Evolutionary conservation across 2,329 filamentous ascomycete genomes (phyloP), one percentile per base, ranked within the genome.

Genomic region (Venturia pyrina): DNA sequence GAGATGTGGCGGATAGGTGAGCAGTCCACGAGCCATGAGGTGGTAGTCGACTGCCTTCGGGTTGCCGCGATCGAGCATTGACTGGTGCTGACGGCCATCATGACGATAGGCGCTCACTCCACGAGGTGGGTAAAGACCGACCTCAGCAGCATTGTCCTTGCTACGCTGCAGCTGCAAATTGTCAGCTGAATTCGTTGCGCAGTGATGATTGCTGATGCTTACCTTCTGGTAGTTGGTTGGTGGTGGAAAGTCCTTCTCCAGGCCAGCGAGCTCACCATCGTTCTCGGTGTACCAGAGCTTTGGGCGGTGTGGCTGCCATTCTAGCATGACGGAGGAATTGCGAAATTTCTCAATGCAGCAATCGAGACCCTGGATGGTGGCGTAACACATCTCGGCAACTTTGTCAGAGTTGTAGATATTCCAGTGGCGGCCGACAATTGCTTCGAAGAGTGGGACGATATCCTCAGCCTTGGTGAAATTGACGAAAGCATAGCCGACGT

Each of bases 401-500:
- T 96, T 97, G 77, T 91, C 86, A 46, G 88, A 91, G 72, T 89
- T 89, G 78, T 90, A 93, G 69, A 88, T 89, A 70, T 89, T 88
- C 91, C 89, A 90, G 62, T 66, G 70, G 50, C 70, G 71, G 65
- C 68, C 66, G 65, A 75, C 73, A 46, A 76, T 68, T 21, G 5
- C 62, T 44, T 46, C 67, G 50, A 69, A 53, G 67, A 75, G 72
- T 15, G 87, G 81, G 65, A 91, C 85, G 67, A 95, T 91, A 74
- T 90, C 86, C 67, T 88, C 79, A 0, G 90, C 86, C 74, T 92
- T 87, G 56, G 87, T 85, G 71, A 98, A 97, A 77, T 99, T 97
- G 78, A 99, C 91, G 77, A 98, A 99, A 0, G 92, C 93, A 76
- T 98, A 98, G 59, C 95, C 95, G 67, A 98, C 93, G 74, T 92